These are phyloP conservation scores for Capsicum baccatum DNA, from an alignment of 257 asterid species.

Conservation along the genomic window DNA sequence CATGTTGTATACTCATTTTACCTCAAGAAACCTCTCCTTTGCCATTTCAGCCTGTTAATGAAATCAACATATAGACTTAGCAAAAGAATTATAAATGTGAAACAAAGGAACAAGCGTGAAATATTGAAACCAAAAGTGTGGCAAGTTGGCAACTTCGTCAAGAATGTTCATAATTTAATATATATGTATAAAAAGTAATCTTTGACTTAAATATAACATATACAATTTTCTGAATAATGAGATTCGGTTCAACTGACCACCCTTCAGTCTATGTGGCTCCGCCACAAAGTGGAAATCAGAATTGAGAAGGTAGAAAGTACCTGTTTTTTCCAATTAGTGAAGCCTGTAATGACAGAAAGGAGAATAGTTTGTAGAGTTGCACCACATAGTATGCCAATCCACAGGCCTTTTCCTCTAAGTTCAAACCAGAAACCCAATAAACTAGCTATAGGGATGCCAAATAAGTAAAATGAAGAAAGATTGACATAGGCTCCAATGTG, in stretches of 20 bases:
- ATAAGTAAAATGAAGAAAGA: constrained; percentile 74
- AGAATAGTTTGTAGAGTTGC: constrained; percentile 54
- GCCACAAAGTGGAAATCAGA: neutral
- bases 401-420: constrained; percentile 75
- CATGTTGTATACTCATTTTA: constrained; percentile 16
- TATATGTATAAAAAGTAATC: neutral
- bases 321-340: constrained; percentile 63
- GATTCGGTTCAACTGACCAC: neutral
- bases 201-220: neutral
- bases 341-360: constrained; percentile 55
- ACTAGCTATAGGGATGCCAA: constrained; percentile 72
- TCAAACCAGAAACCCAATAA: constrained; percentile 58
- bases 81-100: neutral
- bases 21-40: constrained; percentile 35
- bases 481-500: constrained; percentile 80
- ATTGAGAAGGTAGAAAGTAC: neutral
- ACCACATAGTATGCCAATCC: constrained; percentile 73
- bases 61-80: neutral
- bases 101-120: neutral
- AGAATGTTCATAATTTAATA: neutral
- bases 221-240: neutral
- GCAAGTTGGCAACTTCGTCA: neutral
- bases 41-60: constrained; percentile 32
- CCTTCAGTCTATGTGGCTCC: neutral
- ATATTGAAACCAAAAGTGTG: neutral